These are phyloP conservation scores for Tylopilus felleus DNA, from an alignment of 768 basidiomycete genomes.

Conservation along the genomic window DNA sequence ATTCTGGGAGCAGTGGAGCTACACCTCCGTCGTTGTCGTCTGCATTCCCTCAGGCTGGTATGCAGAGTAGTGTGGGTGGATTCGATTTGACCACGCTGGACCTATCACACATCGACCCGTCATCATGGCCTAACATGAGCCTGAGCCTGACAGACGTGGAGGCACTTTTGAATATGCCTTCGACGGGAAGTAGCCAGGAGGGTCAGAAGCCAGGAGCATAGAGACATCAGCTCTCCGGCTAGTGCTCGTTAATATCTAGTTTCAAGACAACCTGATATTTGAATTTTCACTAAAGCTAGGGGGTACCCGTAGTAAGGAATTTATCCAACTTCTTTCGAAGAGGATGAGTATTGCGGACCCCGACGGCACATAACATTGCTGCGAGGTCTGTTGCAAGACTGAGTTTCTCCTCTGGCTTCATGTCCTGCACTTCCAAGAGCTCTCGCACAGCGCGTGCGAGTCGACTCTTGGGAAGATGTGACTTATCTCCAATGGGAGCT, in stretches of 20 bases:
- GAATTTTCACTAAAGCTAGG: background rate
- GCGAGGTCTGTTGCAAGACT: constrained; percentile 50
- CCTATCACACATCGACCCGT: constrained; percentile 40
- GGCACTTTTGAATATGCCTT: constrained; percentile 46
- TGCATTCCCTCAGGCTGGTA: constrained; percentile 34
- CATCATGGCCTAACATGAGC: constrained; percentile 41
- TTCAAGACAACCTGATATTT: constrained; percentile 1
- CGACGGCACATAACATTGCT: constrained; percentile 46
- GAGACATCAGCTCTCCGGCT: background rate
- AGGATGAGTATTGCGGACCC: constrained; percentile 62
- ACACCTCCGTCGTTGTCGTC: constrained; percentile 39
- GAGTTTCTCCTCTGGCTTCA: constrained; percentile 44
- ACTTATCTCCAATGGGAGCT: constrained; percentile 37
- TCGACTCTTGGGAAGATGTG: constrained; percentile 55
- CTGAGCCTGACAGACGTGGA: constrained; percentile 56
- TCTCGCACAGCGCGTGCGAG: constrained; percentile 66
- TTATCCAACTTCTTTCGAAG: constrained; percentile 67
- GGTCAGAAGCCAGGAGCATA: constrained; percentile 23
- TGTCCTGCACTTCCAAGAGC: constrained; percentile 52
- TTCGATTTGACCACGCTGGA: constrained; percentile 53
- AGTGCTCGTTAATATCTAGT: background rate
- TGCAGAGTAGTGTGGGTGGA: constrained; percentile 21
- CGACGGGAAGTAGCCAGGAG: constrained; percentile 22
- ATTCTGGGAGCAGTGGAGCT: constrained; percentile 23
- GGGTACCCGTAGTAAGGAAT: constrained; percentile 33